These are phyloP conservation scores for Zizania palustris DNA, from an alignment of 202 grass and related monocot species.

Conservation along the genomic window DNA sequence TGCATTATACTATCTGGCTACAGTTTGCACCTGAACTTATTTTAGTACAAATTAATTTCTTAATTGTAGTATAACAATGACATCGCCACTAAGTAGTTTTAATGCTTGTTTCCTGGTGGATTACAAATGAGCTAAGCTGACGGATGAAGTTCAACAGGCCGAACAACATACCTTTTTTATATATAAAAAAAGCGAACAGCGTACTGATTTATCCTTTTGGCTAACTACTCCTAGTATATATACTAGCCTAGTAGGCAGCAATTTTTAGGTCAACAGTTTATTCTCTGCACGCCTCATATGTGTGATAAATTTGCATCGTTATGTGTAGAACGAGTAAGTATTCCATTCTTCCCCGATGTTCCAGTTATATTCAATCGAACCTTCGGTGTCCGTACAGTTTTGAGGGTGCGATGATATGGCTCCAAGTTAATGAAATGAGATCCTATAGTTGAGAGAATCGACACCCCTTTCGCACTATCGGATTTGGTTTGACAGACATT, in stretches of 20 bases:
- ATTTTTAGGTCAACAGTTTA: slow-evolving; percentile 8
- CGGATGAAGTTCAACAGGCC: slow-evolving; percentile 25
- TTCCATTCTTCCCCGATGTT: slow-evolving; percentile 17
- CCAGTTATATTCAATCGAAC: neutral
- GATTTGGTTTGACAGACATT: no score
- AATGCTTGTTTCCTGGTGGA: slow-evolving; percentile 37
- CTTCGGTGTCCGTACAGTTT: slow-evolving; percentile 15
- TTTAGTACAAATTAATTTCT: slow-evolving; percentile 26
- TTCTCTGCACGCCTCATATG: neutral
- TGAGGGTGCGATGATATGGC: no score
- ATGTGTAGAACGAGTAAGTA: slow-evolving; percentile 19
- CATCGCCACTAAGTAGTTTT: slow-evolving; percentile 39
- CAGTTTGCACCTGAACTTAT: slow-evolving; percentile 26
- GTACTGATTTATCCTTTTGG: slow-evolving; percentile 33
- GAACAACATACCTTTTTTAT: neutral
- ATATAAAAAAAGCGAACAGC: slow-evolving; percentile 11
- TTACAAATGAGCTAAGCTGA: neutral
- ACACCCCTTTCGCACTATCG: no score
- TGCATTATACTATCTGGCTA: slow-evolving; percentile 11
- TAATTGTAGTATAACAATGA: slow-evolving; percentile 9
- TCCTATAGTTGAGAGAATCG: no score
- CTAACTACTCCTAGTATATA: neutral
- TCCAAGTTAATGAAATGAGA: no score
- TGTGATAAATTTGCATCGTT: slow-evolving; percentile 22
- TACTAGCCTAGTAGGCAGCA: neutral